Conservation (phyloP, 257 asterid species). For the Gentiana macrophylla region DNA sequence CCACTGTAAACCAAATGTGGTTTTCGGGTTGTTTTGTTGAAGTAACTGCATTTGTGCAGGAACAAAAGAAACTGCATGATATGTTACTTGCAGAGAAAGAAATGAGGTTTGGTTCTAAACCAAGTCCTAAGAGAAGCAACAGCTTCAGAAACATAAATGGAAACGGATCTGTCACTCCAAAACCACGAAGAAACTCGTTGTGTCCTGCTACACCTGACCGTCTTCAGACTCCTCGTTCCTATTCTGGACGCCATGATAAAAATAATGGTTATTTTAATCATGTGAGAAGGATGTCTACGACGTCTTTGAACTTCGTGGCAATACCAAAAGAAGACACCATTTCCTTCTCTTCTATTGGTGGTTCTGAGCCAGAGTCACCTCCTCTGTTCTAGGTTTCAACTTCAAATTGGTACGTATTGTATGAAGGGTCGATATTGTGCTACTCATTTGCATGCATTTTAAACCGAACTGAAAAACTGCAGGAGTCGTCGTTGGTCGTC, state of each 20-base stretch:
- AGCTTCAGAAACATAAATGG: constrained; percentile 60
- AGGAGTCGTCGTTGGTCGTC: too few species aligned
- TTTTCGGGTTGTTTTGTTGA: too few species aligned
- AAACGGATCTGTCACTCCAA: constrained; percentile 74
- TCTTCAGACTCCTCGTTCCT: constrained; percentile 73
- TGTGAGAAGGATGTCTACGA: constrained; percentile 74
- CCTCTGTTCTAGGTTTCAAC: constrained; percentile 39
- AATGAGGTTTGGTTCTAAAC: constrained; percentile 76
- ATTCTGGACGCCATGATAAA: constrained; percentile 42
- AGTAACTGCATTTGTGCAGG: constrained; percentile 31
- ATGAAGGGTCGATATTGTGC: too few species aligned
- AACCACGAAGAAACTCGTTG: constrained; percentile 75
- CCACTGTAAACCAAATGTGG: too few species aligned
- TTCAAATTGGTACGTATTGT: constrained; percentile 20
- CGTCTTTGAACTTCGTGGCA: constrained; percentile 61
- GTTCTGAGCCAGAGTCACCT: constrained; percentile 92
- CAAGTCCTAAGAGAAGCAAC: constrained; percentile 76
- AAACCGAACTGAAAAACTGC: too few species aligned
- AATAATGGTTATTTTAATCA: constrained; percentile 56
- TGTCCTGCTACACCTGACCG: constrained; percentile 53
- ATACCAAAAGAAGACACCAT: constrained; percentile 78
- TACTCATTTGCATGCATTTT: too few species aligned
- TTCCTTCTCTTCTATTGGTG: constrained; percentile 77
- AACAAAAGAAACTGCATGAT: constrained; percentile 81
- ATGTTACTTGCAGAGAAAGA: constrained; percentile 83